phyloP scores from a whole-genome alignment of 768 basidiomycete species.

The Phaeolepiota aurea region DNA sequence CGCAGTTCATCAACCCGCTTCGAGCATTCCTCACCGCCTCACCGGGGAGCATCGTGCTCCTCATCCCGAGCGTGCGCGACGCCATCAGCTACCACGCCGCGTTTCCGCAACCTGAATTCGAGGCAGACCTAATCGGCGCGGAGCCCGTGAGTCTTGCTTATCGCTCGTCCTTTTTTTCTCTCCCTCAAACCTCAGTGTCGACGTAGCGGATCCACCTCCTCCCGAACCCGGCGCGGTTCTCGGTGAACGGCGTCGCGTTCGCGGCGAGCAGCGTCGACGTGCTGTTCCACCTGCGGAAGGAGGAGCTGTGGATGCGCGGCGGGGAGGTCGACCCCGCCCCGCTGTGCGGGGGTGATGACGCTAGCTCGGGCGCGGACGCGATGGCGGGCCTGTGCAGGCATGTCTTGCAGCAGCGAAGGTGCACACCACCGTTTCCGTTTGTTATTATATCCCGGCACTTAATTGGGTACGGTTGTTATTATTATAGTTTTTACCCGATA shows the following conservation, averaged over 20 bases:
- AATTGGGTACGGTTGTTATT: conserved; percentile 2
- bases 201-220: conserved; percentile 66
- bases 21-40: conserved; percentile 46
- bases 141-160: conserved; percentile 39
- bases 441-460: no score
- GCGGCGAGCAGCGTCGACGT: conserved; percentile 80
- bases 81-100: conserved; percentile 71
- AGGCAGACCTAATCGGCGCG: conserved; percentile 25
- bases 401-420: conserved; percentile 85
- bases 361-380: conserved; percentile 50
- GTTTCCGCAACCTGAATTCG: conserved; percentile 73
- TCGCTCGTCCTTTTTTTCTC: not conserved
- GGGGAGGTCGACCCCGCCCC: conserved; percentile 50
- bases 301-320: conserved; percentile 67
- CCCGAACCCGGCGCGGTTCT: conserved; percentile 83
- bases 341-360: conserved; percentile 19
- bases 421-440: conserved; percentile 6
- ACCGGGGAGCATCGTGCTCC: conserved; percentile 62
- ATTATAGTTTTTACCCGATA: conserved; percentile 84
- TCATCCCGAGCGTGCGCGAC: conserved; percentile 82
- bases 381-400: conserved; percentile 78
- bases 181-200: not conserved
- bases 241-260: conserved; percentile 78
- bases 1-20: conserved; percentile 52
- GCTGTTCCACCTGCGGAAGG: conserved; percentile 81